Evolutionary conservation across 495 filamentous ascomycete genomes (phyloP).

Genomic region (Aspergillus conjunctus): DNA sequence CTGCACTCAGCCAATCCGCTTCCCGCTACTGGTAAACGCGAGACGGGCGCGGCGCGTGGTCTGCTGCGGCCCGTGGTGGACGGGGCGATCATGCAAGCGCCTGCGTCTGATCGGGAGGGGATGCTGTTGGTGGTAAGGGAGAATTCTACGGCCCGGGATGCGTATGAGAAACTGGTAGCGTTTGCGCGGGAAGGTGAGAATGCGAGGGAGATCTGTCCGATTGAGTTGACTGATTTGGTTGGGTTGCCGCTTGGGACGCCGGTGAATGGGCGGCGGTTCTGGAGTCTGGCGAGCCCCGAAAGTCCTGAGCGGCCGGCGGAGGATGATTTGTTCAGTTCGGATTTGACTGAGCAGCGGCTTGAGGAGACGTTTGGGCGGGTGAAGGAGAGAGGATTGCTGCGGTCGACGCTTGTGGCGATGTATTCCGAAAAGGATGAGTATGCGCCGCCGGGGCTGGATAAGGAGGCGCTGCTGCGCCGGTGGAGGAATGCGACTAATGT

Average conservation of each 20-base stretch:
- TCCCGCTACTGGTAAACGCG: constrained; percentile 26
- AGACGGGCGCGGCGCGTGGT: constrained; percentile 30
- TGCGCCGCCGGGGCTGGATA: constrained; percentile 64
- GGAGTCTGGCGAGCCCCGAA: constrained; percentile 61
- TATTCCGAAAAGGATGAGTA: constrained; percentile 74
- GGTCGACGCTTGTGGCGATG: constrained; percentile 52
- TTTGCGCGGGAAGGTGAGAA: constrained; percentile 47
- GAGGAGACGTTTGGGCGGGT: constrained; percentile 65
- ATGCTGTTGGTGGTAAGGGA: constrained; percentile 39
- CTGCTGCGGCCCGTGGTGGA: constrained; percentile 57
- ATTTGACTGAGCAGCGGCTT: constrained; percentile 63
- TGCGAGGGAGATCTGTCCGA: constrained; percentile 57
- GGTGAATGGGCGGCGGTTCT: constrained; percentile 57
- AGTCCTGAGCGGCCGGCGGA: constrained; percentile 59
- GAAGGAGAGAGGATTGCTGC: constrained; percentile 54
- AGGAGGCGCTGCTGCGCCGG: constrained; percentile 58
- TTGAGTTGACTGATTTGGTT: constrained; percentile 44
- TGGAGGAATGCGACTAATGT: constrained; percentile 67
- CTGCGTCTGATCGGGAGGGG: constrained; percentile 76
- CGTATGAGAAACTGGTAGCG: constrained; percentile 53
- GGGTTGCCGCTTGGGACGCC: constrained; percentile 60
- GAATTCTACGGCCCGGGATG: constrained; percentile 34
- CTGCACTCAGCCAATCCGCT: constrained; percentile 46
- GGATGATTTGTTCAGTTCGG: constrained; percentile 89
- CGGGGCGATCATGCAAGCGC: constrained; percentile 81